Evolutionary conservation across 1,139 yeast genomes (phyloP).

Genomic region (Ashbya aceris): DNA sequence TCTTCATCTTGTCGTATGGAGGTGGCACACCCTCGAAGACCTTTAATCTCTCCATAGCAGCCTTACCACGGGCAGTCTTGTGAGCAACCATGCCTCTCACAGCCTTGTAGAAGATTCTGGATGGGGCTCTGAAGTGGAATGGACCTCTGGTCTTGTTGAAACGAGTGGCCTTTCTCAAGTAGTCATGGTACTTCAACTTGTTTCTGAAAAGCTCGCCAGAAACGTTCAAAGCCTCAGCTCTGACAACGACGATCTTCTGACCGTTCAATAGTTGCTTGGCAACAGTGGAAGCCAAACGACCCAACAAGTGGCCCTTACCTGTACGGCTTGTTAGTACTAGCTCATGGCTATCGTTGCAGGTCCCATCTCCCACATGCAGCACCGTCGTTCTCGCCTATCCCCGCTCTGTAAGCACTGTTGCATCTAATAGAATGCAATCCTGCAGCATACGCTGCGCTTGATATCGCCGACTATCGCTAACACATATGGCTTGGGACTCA

Average conservation of each 20-base stretch:
- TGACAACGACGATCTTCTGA: slow-evolving; percentile 94
- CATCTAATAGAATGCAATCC: not conserved
- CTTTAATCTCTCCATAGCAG: slow-evolving; percentile 98
- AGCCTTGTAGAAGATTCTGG: slow-evolving; percentile 99
- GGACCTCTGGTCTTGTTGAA: slow-evolving; percentile 99
- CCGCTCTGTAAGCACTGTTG: too few relatives aligned
- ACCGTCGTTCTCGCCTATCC: too few relatives aligned
- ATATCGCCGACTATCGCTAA: not conserved
- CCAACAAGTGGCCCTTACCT: slow-evolving; percentile 98
- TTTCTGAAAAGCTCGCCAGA: slow-evolving; percentile 99
- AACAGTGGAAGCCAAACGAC: slow-evolving; percentile 98
- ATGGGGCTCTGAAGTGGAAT: slow-evolving; percentile 99
- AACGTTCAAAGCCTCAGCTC: slow-evolving; percentile 97
- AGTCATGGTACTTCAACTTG: slow-evolving; percentile 99
- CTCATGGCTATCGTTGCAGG: too few relatives aligned
- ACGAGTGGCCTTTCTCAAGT: slow-evolving; percentile 98
- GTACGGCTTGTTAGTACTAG: slow-evolving; percentile 15
- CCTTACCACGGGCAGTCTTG: slow-evolving; percentile 99
- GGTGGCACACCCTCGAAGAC: slow-evolving; percentile 99
- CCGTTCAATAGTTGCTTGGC: slow-evolving; percentile 98
- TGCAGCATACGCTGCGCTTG: not conserved
- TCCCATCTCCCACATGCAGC: too few relatives aligned
- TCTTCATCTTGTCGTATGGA: slow-evolving; percentile 99
- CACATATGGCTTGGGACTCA: not conserved
- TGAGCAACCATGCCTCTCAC: slow-evolving; percentile 99